Percentiles rank a stretch among this genome's conserved stretches.
These are phyloP conservation scores for Rhizopogon roseolus DNA, from an alignment of 768 basidiomycete species.

Conservation along the genomic window DNA sequence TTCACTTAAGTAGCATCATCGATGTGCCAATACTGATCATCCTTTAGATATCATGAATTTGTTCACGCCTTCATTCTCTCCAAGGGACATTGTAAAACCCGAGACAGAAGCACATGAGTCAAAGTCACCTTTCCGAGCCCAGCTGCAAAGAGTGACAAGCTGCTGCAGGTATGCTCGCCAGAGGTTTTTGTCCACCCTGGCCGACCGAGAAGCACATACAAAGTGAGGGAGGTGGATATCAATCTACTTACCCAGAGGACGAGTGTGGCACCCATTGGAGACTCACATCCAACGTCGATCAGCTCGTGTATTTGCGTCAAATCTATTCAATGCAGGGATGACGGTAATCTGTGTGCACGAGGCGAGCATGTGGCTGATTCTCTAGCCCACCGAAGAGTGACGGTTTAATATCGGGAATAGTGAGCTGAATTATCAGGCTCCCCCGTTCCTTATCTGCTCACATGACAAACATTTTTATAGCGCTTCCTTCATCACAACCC, in stretches of 20 bases:
- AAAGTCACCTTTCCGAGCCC: slow-evolving; percentile 2
- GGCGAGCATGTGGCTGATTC: slow-evolving; percentile 15
- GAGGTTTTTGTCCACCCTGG: slow-evolving; percentile 36
- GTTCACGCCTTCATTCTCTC: neutral
- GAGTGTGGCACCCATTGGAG: slow-evolving; percentile 25
- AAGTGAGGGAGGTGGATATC: too few relatives aligned
- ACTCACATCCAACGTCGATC: slow-evolving; percentile 37
- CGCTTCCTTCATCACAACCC: too few relatives aligned
- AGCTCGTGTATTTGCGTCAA: slow-evolving; percentile 29
- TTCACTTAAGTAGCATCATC: neutral
- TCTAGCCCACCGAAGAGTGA: too few relatives aligned
- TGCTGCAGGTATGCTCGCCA: slow-evolving; percentile 29
- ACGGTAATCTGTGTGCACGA: slow-evolving; percentile 28
- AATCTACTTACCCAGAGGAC: slow-evolving; percentile 30
- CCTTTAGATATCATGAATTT: too few relatives aligned
- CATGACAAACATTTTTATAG: too few relatives aligned
- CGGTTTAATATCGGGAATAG: too few relatives aligned
- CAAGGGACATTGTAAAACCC: neutral
- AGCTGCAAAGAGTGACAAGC: slow-evolving; percentile 8
- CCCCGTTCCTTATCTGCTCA: too few relatives aligned
- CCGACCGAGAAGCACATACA: slow-evolving; percentile 31
- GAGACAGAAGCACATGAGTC: neutral
- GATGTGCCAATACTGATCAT: too few relatives aligned
- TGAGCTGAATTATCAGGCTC: too few relatives aligned
- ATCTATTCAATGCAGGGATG: slow-evolving; percentile 12